These are phyloP conservation scores for Colletotrichum agaves DNA, from an alignment of 2,329 filamentous ascomycete species.

Conservation along the genomic window DNA sequence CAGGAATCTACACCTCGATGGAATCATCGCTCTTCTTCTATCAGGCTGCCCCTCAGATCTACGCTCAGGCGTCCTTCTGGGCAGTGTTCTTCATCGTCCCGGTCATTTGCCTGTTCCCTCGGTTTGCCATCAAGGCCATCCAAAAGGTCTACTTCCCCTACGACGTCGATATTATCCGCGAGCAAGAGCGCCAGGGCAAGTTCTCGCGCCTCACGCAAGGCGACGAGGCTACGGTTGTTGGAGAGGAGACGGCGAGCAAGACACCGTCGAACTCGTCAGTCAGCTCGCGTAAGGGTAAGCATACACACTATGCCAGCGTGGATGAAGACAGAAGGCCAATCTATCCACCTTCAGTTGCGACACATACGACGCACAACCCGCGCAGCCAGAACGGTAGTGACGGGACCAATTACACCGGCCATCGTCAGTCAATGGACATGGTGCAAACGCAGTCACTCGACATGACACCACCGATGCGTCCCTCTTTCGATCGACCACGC, in stretches of 20 bases:
- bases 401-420: conserved; percentile 87
- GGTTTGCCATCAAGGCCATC: conserved; percentile 85
- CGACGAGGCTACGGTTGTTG: conserved; percentile 31
- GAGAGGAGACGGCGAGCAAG: conserved; percentile 40
- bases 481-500: conserved; percentile 46
- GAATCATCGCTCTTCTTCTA: conserved; percentile 66
- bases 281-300: conserved; percentile 66
- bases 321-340: conserved; percentile 93
- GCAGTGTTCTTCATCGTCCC: conserved; percentile 81
- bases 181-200: conserved; percentile 85
- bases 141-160: conserved; percentile 96
- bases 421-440: conserved; percentile 69
- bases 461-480: conserved; percentile 41
- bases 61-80: conserved; percentile 88
- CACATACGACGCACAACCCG: conserved; percentile 80
- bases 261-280: conserved; percentile 67
- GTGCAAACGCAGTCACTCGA: conserved; percentile 38
- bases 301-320: conserved; percentile 69
- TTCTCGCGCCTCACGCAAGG: conserved; percentile 76
- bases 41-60: conserved; percentile 80
- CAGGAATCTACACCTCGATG: conserved; percentile 79
- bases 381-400: conserved; percentile 93
- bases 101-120: conserved; percentile 84
- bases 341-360: conserved; percentile 90
- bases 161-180: conserved; percentile 95